Evolutionary conservation across 2,329 filamentous ascomycete genomes (phyloP), one percentile per base, ranked within the genome.

Genomic region (Amauroascus niger): DNA sequence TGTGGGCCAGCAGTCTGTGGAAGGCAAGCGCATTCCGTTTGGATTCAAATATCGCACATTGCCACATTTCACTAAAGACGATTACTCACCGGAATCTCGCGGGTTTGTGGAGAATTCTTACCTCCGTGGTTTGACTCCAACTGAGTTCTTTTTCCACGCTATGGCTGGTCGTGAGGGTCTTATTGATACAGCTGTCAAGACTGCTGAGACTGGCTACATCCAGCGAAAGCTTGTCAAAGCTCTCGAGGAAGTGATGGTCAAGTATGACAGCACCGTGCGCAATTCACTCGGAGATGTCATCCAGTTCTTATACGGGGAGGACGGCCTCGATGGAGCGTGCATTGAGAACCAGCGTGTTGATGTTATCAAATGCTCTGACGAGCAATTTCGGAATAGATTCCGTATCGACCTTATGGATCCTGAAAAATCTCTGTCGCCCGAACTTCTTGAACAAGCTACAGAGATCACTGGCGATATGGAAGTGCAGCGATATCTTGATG

Each of bases 111-210:
- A 98, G 71, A 98, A 98, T 73, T 98, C 93, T 0, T 98, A 98
- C 64, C 81, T 98, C 11, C 87, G 93, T 76, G 93, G 93, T 53
- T 75, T 98, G 55, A 98, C 94, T 0, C 93, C 93, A 0, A 85
- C 87, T 0, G 93, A 98, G 63, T 98, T 98, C 74, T 98, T 96
- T 76, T 98, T 98, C 79, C 93, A 98, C 80, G 93, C 93, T 67
- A 98, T 98, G 93, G 93, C 93, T 78, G 93, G 93, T 88, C 84
- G 93, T 76, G 93, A 98, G 74, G 93, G 93, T 95, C 79, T 98
- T 53, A 98, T 98, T 63, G 93, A 98, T 79, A 98, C 93, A 50
- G 93, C 93, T 61, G 94, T 98, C 73, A 98, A 98, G 80, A 98
- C 93, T 60, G 93, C 93, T 18, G 94, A 98, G 72, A 98, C 94